Evolutionary conservation across 345 rosid genomes (phyloP), one percentile per base, ranked within the genome.

Genomic region (Linum usitatissimum): DNA sequence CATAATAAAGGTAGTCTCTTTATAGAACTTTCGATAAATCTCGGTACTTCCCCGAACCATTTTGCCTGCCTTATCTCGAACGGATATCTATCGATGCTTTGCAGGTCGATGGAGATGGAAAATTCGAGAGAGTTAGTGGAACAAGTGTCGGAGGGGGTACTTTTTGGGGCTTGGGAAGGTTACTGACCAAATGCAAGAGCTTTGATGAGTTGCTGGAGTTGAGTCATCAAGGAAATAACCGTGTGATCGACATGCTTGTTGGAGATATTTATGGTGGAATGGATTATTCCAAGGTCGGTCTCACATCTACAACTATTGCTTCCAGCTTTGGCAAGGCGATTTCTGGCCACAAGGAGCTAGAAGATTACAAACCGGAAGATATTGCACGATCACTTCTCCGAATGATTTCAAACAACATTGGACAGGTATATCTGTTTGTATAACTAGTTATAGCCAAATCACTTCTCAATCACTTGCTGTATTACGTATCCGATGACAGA

Each of bases 141-240:
- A 90, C 97, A 61, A 90, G 76, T 77, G 83, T 87, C 59, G 97
- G 97, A 39, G 97, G 97, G 53, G 95, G 97, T 67, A 85, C 97
- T 23, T 90, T 85, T 66, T 79, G 80, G 84, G 97, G 97, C 64
- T 74, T 90, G 74, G 97, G 91, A 71, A 90, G 76, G 77, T 86
- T 90, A 66, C 64, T 90, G 75, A 90, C 97, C 40, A 85, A 79
- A 66, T 82, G 92, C 85, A 77, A 85, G 73, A 87, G 95, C 73
- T 85, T 85, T 58, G 85, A 85, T 66, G 92, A 86, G 78, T 68
- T 90, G 75, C 76, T 90, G 39, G 90, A 85, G 78, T 72, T 83
- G 73, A 90, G 91, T 64, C 91, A 79, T 40, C 75, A 49, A 53
- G 95, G 95, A 70, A 83, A 90, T 71, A 83, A 86, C 82, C 85